These are phyloP conservation scores for Neurospora sp. DNA, from an alignment of 495 filamentous ascomycete genomes.

Conservation along the genomic window DNA sequence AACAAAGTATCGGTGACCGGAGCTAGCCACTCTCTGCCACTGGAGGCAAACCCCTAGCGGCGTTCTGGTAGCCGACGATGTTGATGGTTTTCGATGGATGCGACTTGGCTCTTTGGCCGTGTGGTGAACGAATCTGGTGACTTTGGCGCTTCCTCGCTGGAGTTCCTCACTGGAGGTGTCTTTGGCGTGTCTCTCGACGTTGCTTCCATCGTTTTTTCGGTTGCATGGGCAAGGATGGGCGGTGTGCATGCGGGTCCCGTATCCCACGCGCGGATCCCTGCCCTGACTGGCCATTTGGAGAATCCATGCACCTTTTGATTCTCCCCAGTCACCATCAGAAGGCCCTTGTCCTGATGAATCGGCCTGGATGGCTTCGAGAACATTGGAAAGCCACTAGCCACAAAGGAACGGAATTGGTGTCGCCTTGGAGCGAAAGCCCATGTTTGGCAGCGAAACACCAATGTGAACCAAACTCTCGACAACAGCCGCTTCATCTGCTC, in stretches of 20 bases:
- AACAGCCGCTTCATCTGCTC: neutral
- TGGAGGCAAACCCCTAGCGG: slow-evolving; percentile 7
- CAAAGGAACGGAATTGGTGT: neutral
- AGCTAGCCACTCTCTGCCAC: slow-evolving; percentile 29
- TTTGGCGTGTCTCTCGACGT: slow-evolving; percentile 3
- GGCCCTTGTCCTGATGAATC: slow-evolving; percentile 1
- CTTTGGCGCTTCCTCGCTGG: neutral
- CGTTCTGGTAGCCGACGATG: slow-evolving; percentile 2
- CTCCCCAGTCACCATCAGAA: slow-evolving; percentile 1
- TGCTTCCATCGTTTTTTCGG: slow-evolving; percentile 7
- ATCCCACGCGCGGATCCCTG: slow-evolving; percentile 4
- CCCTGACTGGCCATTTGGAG: slow-evolving; percentile 12
- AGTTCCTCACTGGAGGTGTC: neutral
- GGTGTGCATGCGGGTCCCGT: slow-evolving; percentile 15
- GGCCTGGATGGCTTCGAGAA: neutral
- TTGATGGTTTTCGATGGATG: neutral
- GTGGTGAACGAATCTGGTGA: neutral
- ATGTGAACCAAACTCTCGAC: neutral
- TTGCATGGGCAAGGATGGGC: slow-evolving; percentile 21
- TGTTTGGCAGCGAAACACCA: neutral
- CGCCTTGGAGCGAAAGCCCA: neutral
- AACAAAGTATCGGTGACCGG: slow-evolving; percentile 34
- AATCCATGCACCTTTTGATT: slow-evolving; percentile 14
- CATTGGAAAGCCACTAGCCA: neutral
- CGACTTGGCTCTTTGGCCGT: neutral